Conservation (phyloP, 106 monocot genomes). For the Gastrodia elata region DNA sequence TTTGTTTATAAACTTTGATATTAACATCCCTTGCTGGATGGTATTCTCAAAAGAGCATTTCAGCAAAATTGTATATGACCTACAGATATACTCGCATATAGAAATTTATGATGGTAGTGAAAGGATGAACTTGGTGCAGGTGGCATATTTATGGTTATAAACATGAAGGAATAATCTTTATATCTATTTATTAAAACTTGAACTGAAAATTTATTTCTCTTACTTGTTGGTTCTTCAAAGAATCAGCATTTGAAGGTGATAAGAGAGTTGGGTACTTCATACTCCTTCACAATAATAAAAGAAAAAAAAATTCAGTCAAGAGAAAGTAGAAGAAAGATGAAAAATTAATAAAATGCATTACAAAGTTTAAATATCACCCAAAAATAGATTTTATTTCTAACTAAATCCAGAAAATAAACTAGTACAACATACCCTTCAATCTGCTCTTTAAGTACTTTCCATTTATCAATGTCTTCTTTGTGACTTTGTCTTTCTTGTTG, state of each 20-base stretch:
- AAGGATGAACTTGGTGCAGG: not conserved
- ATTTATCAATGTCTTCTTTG: conserved; percentile 51
- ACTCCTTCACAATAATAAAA: conserved; percentile 27
- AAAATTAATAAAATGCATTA: not conserved
- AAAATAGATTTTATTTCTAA: not conserved
- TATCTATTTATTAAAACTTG: not conserved
- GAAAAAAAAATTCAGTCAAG: not conserved
- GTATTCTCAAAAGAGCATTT: not conserved
- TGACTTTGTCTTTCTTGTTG: conserved; percentile 51
- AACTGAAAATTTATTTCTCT: not conserved
- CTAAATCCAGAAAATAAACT: not conserved
- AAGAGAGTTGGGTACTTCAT: conserved; percentile 21
- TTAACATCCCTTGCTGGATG: not conserved
- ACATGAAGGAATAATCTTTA: not conserved
- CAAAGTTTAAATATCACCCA: not conserved
- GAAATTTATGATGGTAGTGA: not conserved
- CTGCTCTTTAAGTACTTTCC: conserved; percentile 61
- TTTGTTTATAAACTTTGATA: not conserved
- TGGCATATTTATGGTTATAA: not conserved
- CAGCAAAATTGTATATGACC: not conserved
- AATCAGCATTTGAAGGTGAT: not conserved
- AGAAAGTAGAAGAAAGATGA: not conserved
- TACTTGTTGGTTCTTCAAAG: not conserved
- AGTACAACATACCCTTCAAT: conserved; percentile 39
- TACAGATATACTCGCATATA: not conserved